Conservation (phyloP, 2,329 filamentous ascomycete genomes). For the Aspergillus puulaauensis region DNA sequence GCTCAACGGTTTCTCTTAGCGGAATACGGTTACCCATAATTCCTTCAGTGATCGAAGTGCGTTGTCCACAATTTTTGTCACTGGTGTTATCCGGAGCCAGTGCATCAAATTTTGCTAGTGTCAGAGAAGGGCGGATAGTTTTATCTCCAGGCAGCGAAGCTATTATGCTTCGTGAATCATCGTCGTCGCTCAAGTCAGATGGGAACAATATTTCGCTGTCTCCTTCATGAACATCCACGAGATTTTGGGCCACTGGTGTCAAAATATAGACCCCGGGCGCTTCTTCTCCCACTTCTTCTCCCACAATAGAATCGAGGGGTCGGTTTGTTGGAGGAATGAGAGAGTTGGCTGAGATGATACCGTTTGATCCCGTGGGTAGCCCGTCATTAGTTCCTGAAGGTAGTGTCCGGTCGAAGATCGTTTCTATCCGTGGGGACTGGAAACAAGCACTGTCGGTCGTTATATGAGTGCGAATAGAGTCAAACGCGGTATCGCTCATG, state of each 20-base stretch:
- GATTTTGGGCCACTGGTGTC: conserved; percentile 11
- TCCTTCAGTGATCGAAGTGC: conserved; percentile 3
- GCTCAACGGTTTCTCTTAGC: conserved; percentile 9
- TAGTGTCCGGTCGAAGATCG: conserved; percentile 61
- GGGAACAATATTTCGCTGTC: conserved; percentile 21
- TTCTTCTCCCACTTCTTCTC: conserved; percentile 27
- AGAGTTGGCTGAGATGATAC: conserved; percentile 49
- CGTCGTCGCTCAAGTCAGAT: conserved; percentile 25
- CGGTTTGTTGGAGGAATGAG: conserved; percentile 34
- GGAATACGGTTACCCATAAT: not conserved
- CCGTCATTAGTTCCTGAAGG: conserved; percentile 36
- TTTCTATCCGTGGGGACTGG: conserved; percentile 60
- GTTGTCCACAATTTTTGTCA: not conserved
- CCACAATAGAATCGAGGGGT: conserved; percentile 18
- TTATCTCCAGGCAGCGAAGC: conserved; percentile 27
- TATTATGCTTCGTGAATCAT: conserved; percentile 30
- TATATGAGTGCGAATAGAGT: conserved; percentile 61
- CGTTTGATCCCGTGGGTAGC: conserved; percentile 47
- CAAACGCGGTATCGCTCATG: conserved; percentile 62
- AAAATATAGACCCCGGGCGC: conserved; percentile 12
- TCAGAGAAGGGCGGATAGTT: conserved; percentile 9
- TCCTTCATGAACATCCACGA: conserved; percentile 14
- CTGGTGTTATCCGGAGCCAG: conserved; percentile 10
- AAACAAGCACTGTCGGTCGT: conserved; percentile 54
- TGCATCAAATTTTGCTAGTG: conserved; percentile 4